Evolutionary conservation across 73 alveolate genomes (phyloP), one percentile per base, ranked within the genome.

Genomic region (Loxodes magnus): DNA sequence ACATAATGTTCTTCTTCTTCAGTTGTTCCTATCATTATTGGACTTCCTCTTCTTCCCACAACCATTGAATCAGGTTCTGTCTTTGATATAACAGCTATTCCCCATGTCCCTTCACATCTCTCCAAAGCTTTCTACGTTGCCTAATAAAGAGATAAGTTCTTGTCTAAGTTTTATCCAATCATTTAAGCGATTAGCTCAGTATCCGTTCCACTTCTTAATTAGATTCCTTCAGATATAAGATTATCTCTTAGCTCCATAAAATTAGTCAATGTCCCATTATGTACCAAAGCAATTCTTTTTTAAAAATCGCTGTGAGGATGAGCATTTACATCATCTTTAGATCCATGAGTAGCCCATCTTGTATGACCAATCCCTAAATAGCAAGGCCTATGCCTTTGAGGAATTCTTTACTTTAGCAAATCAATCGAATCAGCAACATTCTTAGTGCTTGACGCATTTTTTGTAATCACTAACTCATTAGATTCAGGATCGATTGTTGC

Each of bases 281-380:
- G 96, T 30, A 71, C 74, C 4, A 81, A 66, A 15, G 82, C 79
- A 16, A 81, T 50, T 35, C 88, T 67, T 9, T 79, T 65, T 6
- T 60, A 41, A 15, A 38, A 55, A 56, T 85, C 96, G 9, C 33
- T 70, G 60, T 85, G 96, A 43, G 96, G 96, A 67, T 85, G 96
- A 21, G 96, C 96, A 44, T 85, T 85, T 24, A 42, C 46, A 53
- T 75, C 92, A n/a, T 87, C 77, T 57, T 77, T 75, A 21, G 73
- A 82, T 9, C 97, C 97, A 44, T 83, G 87, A 30, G 93, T 81
- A 3, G 94, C 93, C 93, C 93, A 77, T 38, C 93, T 58, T 28
- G 97, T 87, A 51, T 82, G 97, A 22, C 94, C 97, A 16, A 87
- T 82, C 16, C 93, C 97, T 2, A 82, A 36, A 25, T 20, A 36